Percentiles rank a stretch among this genome's conserved stretches.
Evolutionary conservation across 2,329 filamentous ascomycete genomes (phyloP).

Genomic region (Microcera coccophila): DNA sequence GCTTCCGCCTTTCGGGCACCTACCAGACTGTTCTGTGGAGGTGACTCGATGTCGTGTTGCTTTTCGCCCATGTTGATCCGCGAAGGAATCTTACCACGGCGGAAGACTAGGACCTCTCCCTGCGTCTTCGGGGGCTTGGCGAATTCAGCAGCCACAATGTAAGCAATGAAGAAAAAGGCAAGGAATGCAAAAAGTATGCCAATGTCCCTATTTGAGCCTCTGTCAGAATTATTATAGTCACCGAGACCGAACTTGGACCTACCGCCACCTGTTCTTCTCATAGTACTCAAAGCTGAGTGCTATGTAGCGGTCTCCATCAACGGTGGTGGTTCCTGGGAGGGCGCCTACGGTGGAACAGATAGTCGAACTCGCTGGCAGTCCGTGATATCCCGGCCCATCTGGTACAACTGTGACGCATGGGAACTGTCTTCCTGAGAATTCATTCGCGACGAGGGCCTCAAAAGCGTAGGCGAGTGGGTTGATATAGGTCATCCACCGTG

Average conservation of each 20-base stretch:
- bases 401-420: conserved; percentile 24
- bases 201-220: no score
- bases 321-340: conserved; percentile 37
- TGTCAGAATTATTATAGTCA: no score
- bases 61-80: conserved; percentile 56
- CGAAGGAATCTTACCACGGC: conserved; percentile 60
- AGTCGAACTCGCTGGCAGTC: conserved; percentile 2
- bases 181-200: conserved; percentile 65
- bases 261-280: conserved; percentile 61
- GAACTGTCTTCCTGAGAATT: conserved; percentile 46
- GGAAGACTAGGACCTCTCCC: conserved; percentile 73
- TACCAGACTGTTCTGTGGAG: conserved; percentile 51
- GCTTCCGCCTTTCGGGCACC: conserved; percentile 37
- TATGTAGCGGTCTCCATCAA: conserved; percentile 48
- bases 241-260: no score
- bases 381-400: conserved; percentile 29
- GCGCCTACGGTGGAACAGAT: conserved; percentile 48
- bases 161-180: conserved; percentile 56
- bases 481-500: conserved; percentile 64
- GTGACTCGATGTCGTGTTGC: conserved; percentile 61
- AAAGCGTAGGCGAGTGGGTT: conserved; percentile 65
- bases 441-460: conserved; percentile 63
- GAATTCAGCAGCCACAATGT: conserved; percentile 63
- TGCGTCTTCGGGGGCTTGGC: conserved; percentile 67
- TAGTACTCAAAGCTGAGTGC: conserved; percentile 48